Conservation (phyloP, 176 grass and related monocot genomes). For the Ampelocalamus luodianensis region DNA sequence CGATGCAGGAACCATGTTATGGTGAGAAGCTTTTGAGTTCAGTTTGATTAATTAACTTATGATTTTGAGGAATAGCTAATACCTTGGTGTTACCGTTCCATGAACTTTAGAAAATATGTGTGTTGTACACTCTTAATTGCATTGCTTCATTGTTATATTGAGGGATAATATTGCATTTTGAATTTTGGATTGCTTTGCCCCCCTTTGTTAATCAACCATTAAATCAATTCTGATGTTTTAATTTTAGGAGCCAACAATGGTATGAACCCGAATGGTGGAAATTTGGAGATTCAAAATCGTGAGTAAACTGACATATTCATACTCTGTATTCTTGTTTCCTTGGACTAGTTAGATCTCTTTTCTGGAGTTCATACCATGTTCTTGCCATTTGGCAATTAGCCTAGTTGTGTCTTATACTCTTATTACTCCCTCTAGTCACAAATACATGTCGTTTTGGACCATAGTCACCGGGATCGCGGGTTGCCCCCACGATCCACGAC, state of each 20-base stretch:
- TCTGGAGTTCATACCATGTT: neutral
- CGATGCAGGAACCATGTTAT: neutral
- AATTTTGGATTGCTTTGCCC: neutral
- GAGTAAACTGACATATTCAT: slow-evolving; percentile 44
- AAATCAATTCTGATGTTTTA: slow-evolving; percentile 11
- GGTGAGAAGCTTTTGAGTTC: neutral
- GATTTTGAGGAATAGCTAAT: slow-evolving; percentile 4
- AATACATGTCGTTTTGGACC: too few relatives aligned
- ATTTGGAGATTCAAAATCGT: slow-evolving; percentile 96
- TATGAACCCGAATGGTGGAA: slow-evolving; percentile 99
- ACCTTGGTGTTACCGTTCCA: neutral
- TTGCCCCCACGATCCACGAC: too few relatives aligned
- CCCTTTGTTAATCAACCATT: slow-evolving; percentile 9
- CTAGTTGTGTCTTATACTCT: neutral
- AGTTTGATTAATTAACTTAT: slow-evolving; percentile 22
- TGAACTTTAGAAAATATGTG: slow-evolving; percentile 19
- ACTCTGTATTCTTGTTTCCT: slow-evolving; percentile 2
- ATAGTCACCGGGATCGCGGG: too few relatives aligned
- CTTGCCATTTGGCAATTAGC: neutral
- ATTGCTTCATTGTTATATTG: neutral
- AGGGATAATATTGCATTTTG: neutral
- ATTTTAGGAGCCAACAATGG: slow-evolving; percentile 89
- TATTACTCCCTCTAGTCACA: too few relatives aligned
- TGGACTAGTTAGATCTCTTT: neutral
- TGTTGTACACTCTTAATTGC: neutral